Conservation (phyloP, 2,329 filamentous ascomycete genomes). For the Calcarisporium arbuscula region DNA sequence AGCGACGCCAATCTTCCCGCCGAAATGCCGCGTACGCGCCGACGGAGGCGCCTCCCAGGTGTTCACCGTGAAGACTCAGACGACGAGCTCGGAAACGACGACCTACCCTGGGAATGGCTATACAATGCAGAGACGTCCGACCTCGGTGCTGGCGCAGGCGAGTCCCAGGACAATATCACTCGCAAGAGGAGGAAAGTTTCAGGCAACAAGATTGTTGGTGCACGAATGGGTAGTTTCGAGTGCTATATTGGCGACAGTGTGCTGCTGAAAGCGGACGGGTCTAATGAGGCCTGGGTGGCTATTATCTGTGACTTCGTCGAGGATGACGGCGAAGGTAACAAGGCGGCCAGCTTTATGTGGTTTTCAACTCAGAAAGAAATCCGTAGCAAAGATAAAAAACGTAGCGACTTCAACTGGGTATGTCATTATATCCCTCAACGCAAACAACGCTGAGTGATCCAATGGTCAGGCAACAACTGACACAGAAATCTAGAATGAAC, state of each 20-base stretch:
- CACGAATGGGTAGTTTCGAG: constrained; percentile 73
- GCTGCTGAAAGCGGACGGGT: constrained; percentile 79
- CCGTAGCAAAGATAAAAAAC: constrained; percentile 73
- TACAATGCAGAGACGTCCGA: constrained; percentile 42
- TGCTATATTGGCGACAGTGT: constrained; percentile 79
- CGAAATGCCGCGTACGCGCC: constrained; percentile 13
- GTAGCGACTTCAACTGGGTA: constrained; percentile 69
- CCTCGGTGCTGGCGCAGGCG: constrained; percentile 20
- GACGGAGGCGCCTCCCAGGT: constrained; percentile 35
- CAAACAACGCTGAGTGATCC: too few relatives aligned
- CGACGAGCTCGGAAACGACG: constrained; percentile 72
- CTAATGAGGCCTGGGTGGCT: constrained; percentile 86
- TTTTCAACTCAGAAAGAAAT: constrained; percentile 91
- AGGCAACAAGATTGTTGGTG: constrained; percentile 62
- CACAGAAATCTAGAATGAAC: constrained; percentile 58
- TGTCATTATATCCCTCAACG: constrained; percentile 14
- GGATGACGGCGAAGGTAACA: constrained; percentile 57
- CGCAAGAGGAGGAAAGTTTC: constrained; percentile 28
- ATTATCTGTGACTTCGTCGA: constrained; percentile 79
- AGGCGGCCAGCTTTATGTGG: constrained; percentile 89
- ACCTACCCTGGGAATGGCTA: constrained; percentile 74
- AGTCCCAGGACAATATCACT: too few relatives aligned
- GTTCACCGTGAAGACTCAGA: constrained; percentile 75
- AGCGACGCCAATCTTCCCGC: constrained; percentile 11
- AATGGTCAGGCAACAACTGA: constrained; percentile 4